Conservation (phyloP, 768 basidiomycete species). For the Termitomyces sp. region DNA sequence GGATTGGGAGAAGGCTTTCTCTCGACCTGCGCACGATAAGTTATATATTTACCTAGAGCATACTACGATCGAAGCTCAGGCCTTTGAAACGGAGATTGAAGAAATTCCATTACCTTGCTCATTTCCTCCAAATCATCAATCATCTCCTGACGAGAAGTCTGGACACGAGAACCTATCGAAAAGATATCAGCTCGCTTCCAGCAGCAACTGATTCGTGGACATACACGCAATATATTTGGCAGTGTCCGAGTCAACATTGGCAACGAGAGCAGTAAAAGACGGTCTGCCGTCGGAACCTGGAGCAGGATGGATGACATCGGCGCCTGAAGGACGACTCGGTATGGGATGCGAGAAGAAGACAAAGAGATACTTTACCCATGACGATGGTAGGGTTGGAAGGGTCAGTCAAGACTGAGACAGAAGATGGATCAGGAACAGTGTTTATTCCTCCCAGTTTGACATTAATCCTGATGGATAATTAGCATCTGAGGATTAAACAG, state of each 20-base stretch:
- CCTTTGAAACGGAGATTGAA: background rate
- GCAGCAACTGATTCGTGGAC: background rate
- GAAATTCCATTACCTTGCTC: slow-evolving; percentile 40
- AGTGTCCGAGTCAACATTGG: slow-evolving; percentile 68
- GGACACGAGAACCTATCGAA: slow-evolving; percentile 52
- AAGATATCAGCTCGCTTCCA: background rate
- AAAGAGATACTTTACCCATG: slow-evolving; percentile 44
- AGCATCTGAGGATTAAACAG: background rate
- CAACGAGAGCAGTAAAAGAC: slow-evolving; percentile 77
- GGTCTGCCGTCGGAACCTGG: slow-evolving; percentile 76
- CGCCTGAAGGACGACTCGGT: slow-evolving; percentile 36
- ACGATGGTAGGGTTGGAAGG: slow-evolving; percentile 71
- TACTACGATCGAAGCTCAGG: slow-evolving; percentile 27
- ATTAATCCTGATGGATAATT: slow-evolving; percentile 49
- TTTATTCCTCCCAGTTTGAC: slow-evolving; percentile 85
- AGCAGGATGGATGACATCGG: slow-evolving; percentile 80
- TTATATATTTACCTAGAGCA: slow-evolving; percentile 50
- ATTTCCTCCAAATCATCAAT: slow-evolving; percentile 67
- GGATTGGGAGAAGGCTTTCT: slow-evolving; percentile 42
- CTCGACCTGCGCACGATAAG: slow-evolving; percentile 51
- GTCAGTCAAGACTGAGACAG: slow-evolving; percentile 61
- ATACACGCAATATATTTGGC: slow-evolving; percentile 60
- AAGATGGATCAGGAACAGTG: slow-evolving; percentile 63
- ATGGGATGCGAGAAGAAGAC: background rate
- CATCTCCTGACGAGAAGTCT: slow-evolving; percentile 68